phyloP scores from a whole-genome alignment of 768 basidiomycete genomes.

The Amyloporia xantha region DNA sequence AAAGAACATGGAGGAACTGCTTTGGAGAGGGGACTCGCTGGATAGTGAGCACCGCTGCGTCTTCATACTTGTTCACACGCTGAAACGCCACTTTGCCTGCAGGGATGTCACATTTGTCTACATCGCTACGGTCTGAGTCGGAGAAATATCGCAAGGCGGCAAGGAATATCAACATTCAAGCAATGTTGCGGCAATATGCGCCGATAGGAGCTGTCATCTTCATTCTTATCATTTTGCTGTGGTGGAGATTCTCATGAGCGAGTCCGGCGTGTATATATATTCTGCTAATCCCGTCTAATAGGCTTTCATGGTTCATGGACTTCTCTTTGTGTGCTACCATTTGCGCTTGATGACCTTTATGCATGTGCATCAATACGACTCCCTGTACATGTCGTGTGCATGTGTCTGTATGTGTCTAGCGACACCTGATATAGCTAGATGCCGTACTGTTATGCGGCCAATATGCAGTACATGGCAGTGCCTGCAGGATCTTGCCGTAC shows the following conservation, averaged over 20 bases:
- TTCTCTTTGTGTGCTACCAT: background rate
- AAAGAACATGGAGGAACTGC: conserved; percentile 98
- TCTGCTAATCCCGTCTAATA: conserved; percentile 6
- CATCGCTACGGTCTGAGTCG: conserved; percentile 90
- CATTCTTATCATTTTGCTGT: conserved; percentile 69
- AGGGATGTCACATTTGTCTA: conserved; percentile 98
- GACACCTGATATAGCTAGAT: background rate
- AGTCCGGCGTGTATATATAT: conserved; percentile 7
- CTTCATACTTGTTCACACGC: background rate
- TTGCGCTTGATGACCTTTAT: background rate
- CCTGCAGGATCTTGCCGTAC: conserved; percentile 20
- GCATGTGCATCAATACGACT: background rate
- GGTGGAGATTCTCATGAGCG: conserved; percentile 68
- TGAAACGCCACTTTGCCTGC: background rate
- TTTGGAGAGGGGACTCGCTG: conserved; percentile 97
- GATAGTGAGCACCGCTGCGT: conserved; percentile 57
- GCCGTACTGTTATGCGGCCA: background rate
- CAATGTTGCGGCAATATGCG: conserved; percentile 93
- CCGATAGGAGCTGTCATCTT: conserved; percentile 80
- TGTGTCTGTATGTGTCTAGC: too few relatives aligned
- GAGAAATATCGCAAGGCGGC: conserved; percentile 97
- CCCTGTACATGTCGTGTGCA: too few relatives aligned
- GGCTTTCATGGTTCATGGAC: conserved; percentile 1
- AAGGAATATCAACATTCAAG: conserved; percentile 87
- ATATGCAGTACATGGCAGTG: background rate